Percentiles rank a stretch among this genome's conserved stretches.
Conservation (phyloP, 2,329 filamentous ascomycete genomes). For the Fusarium abutilonis region DNA sequence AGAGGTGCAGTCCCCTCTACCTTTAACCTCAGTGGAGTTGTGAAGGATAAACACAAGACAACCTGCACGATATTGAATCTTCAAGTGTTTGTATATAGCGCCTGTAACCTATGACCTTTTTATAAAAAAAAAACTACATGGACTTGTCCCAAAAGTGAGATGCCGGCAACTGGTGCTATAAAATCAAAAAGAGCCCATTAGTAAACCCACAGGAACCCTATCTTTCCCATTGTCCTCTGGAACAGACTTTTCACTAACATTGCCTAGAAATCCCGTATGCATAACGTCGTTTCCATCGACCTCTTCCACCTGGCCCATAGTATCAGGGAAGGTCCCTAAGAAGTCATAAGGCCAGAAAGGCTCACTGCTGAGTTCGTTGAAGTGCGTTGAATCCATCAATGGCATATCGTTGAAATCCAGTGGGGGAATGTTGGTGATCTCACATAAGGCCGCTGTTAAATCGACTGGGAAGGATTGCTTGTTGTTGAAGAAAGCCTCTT, state of each 20-base stretch:
- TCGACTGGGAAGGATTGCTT: conserved; percentile 3
- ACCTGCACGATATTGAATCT: too few species aligned
- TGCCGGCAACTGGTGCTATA: not conserved
- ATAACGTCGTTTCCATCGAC: not conserved
- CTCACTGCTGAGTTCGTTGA: not conserved
- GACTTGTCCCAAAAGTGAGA: too few species aligned
- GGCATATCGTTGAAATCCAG: conserved; percentile 14
- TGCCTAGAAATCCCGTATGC: not conserved
- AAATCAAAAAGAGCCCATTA: not conserved
- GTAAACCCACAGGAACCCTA: rapidly evolving
- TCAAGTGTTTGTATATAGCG: too few species aligned
- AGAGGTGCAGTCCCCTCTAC: too few species aligned
- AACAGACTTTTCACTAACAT: not conserved
- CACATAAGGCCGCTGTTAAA: conserved; percentile 2
- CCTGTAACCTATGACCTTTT: too few species aligned
- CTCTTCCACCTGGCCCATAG: not conserved
- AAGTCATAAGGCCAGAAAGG: conserved; percentile 18
- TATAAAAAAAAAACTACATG: too few species aligned
- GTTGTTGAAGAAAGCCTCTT: conserved; percentile 14
- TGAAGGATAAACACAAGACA: too few species aligned
- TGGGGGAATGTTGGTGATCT: conserved; percentile 21
- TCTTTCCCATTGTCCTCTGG: rapidly evolving
- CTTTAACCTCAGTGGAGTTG: too few species aligned
- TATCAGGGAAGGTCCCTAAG: not conserved
- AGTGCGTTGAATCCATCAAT: conserved; percentile 4